phyloP scores from a whole-genome alignment of 768 basidiomycete genomes.

The Boletus speciosus region DNA sequence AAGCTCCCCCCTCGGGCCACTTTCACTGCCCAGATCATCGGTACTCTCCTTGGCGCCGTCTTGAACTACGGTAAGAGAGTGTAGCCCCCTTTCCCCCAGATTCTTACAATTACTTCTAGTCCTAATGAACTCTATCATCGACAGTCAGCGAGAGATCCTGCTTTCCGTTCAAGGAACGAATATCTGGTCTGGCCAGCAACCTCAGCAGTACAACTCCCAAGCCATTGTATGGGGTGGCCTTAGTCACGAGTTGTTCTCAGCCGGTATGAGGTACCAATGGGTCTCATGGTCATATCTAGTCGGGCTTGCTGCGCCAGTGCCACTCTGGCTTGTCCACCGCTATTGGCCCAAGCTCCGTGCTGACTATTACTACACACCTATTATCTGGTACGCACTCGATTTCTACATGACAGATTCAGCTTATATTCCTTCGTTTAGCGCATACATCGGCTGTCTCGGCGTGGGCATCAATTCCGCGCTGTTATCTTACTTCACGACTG shows the following conservation, averaged over 20 bases:
- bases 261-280: constrained; percentile 33
- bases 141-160: constrained; percentile 46
- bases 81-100: background rate
- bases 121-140: constrained; percentile 58
- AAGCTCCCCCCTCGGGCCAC: constrained; percentile 65
- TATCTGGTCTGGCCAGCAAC: constrained; percentile 32
- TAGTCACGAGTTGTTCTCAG: constrained; percentile 32
- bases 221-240: constrained; percentile 42
- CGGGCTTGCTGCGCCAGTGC: constrained; percentile 36
- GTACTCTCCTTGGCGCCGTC: constrained; percentile 51
- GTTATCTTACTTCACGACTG: constrained; percentile 17
- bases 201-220: constrained; percentile 30
- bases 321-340: constrained; percentile 39
- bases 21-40: constrained; percentile 55
- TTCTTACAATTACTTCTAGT: constrained; percentile 35
- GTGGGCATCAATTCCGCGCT: constrained; percentile 29
- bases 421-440: constrained; percentile 12
- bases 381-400: constrained; percentile 22
- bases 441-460: constrained; percentile 15
- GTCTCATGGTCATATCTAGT: constrained; percentile 37
- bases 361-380: constrained; percentile 30
- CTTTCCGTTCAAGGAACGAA: constrained; percentile 52
- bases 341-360: constrained; percentile 32
- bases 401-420: background rate
- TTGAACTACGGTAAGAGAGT: constrained; percentile 40